Evolutionary conservation across 2,329 filamentous ascomycete species (phyloP).

Genomic region (Diaporthe citri): DNA sequence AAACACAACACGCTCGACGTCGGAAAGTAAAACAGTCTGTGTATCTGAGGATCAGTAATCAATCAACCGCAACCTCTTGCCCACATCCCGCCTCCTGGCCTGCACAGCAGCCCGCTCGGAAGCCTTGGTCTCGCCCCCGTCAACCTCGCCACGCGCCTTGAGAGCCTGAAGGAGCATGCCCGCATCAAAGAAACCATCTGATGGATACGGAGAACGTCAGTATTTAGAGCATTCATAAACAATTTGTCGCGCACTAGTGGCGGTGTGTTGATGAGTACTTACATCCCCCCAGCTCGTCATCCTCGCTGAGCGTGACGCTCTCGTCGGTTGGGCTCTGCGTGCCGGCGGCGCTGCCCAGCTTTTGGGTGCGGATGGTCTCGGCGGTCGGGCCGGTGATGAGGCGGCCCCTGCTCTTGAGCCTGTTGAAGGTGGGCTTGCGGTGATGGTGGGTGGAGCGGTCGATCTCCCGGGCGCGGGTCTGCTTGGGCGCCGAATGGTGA

Average conservation of each 20-base stretch:
- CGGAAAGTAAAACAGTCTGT: neutral
- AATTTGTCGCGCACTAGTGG: neutral
- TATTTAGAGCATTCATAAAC: too few species aligned
- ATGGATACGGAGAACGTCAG: slow-evolving; percentile 46
- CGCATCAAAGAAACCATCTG: slow-evolving; percentile 97
- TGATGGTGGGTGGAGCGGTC: slow-evolving; percentile 50
- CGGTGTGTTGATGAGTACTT: slow-evolving; percentile 61
- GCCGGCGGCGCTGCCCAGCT: slow-evolving; percentile 48
- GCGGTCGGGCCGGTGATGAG: slow-evolving; percentile 70
- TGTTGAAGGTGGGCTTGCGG: slow-evolving; percentile 52
- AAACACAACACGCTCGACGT: neutral
- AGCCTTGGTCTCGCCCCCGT: slow-evolving; percentile 64
- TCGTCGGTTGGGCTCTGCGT: slow-evolving; percentile 75
- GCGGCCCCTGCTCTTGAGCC: slow-evolving; percentile 79
- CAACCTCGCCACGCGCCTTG: slow-evolving; percentile 75
- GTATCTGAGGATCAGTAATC: slow-evolving; percentile 67
- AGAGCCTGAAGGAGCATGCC: slow-evolving; percentile 93
- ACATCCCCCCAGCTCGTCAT: slow-evolving; percentile 94
- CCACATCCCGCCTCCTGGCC: slow-evolving; percentile 74
- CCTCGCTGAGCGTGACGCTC: slow-evolving; percentile 80
- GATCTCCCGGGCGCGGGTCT: slow-evolving; percentile 67
- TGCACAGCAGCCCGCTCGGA: slow-evolving; percentile 71
- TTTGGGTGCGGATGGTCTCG: slow-evolving; percentile 57
- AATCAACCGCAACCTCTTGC: slow-evolving; percentile 78
- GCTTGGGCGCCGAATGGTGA: slow-evolving; percentile 55